Percentiles rank a stretch among this genome's conserved stretches.
These are phyloP conservation scores for Claviceps arundinis DNA, from an alignment of 2,329 filamentous ascomycete genomes.

Conservation along the genomic window DNA sequence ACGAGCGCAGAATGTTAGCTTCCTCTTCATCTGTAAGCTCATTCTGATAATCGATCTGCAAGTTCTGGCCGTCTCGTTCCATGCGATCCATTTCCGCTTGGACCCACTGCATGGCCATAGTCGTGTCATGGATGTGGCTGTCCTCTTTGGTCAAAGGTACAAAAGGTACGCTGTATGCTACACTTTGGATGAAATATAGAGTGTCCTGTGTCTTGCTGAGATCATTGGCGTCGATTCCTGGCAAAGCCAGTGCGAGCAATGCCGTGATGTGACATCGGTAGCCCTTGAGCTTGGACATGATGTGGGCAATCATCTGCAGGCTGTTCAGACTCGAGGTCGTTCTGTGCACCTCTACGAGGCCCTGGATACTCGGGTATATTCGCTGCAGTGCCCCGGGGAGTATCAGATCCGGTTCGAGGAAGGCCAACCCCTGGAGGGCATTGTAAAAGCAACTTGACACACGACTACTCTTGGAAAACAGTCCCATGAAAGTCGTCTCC, in stretches of 20 bases:
- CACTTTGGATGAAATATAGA: slow-evolving; percentile 85
- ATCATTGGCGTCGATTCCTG: slow-evolving; percentile 95
- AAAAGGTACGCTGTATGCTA: slow-evolving; percentile 93
- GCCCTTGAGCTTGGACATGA: slow-evolving; percentile 88
- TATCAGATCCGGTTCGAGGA: slow-evolving; percentile 80
- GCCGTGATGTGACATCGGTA: slow-evolving; percentile 94
- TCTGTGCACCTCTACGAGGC: slow-evolving; percentile 89
- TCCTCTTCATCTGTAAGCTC: slow-evolving; percentile 80
- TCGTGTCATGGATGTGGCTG: slow-evolving; percentile 56
- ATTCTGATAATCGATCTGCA: slow-evolving; percentile 72
- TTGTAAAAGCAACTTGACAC: slow-evolving; percentile 86
- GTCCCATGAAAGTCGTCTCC: slow-evolving; percentile 95
- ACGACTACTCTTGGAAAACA: slow-evolving; percentile 89
- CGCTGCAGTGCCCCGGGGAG: slow-evolving; percentile 86
- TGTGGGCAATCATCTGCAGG: slow-evolving; percentile 79
- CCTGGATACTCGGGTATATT: slow-evolving; percentile 94
- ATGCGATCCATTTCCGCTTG: slow-evolving; percentile 88
- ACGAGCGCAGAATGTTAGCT: slow-evolving; percentile 77
- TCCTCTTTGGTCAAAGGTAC: slow-evolving; percentile 52
- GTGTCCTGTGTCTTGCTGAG: slow-evolving; percentile 93
- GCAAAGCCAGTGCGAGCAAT: slow-evolving; percentile 78
- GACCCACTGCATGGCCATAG: slow-evolving; percentile 82
- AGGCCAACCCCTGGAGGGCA: slow-evolving; percentile 78
- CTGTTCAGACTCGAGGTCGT: slow-evolving; percentile 89
- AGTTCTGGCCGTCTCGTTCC: slow-evolving; percentile 72